Evolutionary conservation across 192 early-diverging fungal species (phyloP).

Genomic region (Coemansia sp.): DNA sequence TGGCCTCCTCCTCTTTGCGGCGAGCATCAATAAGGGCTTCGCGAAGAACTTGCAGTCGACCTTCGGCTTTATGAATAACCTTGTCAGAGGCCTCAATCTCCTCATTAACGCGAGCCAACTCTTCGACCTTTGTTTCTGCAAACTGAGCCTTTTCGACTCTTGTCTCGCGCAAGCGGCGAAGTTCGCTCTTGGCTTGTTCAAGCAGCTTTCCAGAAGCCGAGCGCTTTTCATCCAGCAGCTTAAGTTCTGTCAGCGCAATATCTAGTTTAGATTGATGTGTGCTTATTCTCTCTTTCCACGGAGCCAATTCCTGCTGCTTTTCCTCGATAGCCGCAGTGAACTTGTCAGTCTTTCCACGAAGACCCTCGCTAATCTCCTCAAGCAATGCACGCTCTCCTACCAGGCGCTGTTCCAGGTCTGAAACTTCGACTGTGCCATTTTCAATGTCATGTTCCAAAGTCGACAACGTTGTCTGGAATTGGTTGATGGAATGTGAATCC

Average conservation of each 20-base stretch:
- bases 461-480: slow-evolving; percentile 66
- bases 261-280: slow-evolving; percentile 72
- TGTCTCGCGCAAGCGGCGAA: slow-evolving; percentile 50
- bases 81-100: slow-evolving; percentile 58
- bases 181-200: slow-evolving; percentile 61
- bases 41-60: slow-evolving; percentile 47
- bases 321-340: slow-evolving; percentile 80
- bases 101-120: slow-evolving; percentile 52
- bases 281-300: slow-evolving; percentile 84
- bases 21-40: slow-evolving; percentile 48
- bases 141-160: slow-evolving; percentile 47
- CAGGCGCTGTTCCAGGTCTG: slow-evolving; percentile 63
- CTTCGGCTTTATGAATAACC: slow-evolving; percentile 37
- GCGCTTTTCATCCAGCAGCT: slow-evolving; percentile 71
- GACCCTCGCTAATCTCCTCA: slow-evolving; percentile 74
- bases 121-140: slow-evolving; percentile 39
- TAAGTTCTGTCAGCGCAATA: slow-evolving; percentile 75
- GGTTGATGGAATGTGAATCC: slow-evolving; percentile 60
- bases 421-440: slow-evolving; percentile 61
- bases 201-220: slow-evolving; percentile 56
- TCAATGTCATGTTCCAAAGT: slow-evolving; percentile 68
- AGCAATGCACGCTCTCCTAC: slow-evolving; percentile 67
- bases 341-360: slow-evolving; percentile 87
- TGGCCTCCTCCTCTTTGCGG: slow-evolving; percentile 73
- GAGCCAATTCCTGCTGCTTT: slow-evolving; percentile 81